Percentiles rank a stretch among this genome's conserved stretches.
phyloP scores from a whole-genome alignment of 2,329 filamentous ascomycete genomes.

The Shiraia bambusicola region DNA sequence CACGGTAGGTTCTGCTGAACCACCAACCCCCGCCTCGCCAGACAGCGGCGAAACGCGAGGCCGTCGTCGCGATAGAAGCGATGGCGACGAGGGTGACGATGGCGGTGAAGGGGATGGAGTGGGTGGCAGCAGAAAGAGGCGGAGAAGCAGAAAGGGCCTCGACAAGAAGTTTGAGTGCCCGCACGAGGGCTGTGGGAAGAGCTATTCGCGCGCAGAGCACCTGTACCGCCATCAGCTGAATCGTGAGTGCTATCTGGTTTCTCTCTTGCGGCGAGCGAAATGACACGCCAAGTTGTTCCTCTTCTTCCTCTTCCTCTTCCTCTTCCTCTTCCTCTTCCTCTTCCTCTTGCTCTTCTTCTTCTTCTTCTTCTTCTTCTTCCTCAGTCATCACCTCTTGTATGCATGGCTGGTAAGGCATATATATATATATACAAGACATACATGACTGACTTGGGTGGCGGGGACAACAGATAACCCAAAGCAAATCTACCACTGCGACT shows the following conservation, averaged over 20 bases:
- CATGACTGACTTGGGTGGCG: conserved; percentile 10
- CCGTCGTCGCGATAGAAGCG: conserved; percentile 41
- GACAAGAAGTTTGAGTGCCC: conserved; percentile 75
- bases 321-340: too few relatives aligned
- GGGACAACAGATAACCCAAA: conserved; percentile 75
- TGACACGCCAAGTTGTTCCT: too few relatives aligned
- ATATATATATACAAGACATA: too few relatives aligned
- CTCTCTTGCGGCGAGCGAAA: too few relatives aligned
- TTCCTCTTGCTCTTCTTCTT: too few relatives aligned
- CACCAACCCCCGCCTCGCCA: conserved; percentile 37
- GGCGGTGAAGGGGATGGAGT: conserved; percentile 31
- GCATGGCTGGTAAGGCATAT: too few relatives aligned
- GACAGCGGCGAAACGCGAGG: conserved; percentile 40
- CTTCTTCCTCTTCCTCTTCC: too few relatives aligned
- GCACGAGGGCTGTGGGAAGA: conserved; percentile 87
- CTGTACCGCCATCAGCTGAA: conserved; percentile 96
- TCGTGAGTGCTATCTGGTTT: conserved; percentile 59
- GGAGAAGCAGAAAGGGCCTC: conserved; percentile 73
- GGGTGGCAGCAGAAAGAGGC: conserved; percentile 55
- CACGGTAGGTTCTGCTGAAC: conserved; percentile 25
- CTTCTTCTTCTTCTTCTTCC: too few relatives aligned
- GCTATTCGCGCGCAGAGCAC: conserved; percentile 94
- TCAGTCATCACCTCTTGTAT: too few relatives aligned
- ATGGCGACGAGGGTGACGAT: conserved; percentile 31
- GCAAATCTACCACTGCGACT: conserved; percentile 92